A percentile compares a stretch with the other conserved stretches of the same genome.
These are phyloP conservation scores for Clitopilus hobsonii DNA, from an alignment of 768 basidiomycete species.

Conservation along the genomic window DNA sequence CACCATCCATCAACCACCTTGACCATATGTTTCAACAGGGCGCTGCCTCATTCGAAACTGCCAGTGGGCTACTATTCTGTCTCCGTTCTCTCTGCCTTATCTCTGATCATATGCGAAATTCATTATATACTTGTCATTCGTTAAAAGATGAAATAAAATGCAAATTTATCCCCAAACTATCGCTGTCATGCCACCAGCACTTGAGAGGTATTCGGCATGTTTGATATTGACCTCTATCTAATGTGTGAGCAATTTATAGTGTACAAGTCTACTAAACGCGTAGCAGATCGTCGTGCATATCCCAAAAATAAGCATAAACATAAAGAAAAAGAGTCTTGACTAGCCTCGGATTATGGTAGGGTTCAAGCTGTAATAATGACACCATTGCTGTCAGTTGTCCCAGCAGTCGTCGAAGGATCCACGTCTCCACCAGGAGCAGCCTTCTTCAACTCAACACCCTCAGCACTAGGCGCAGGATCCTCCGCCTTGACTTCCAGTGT, in stretches of 20 bases:
- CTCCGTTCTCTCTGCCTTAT: background rate
- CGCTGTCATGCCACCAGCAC: background rate
- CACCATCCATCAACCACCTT: too few species aligned
- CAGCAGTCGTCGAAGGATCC: background rate
- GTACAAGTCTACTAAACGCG: background rate
- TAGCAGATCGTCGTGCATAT: background rate
- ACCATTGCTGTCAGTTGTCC: background rate
- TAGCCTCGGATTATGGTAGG: too few species aligned
- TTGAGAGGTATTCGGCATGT: background rate
- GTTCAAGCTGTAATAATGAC: background rate
- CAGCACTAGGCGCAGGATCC: conserved; percentile 16
- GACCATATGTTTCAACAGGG: background rate
- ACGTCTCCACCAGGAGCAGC: background rate
- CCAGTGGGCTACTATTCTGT: background rate
- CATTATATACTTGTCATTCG: background rate
- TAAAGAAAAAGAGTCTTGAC: too few species aligned
- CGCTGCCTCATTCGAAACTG: background rate
- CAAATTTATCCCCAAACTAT: background rate
- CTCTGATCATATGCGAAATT: too few species aligned
- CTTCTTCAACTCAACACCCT: conserved; percentile 17
- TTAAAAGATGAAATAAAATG: background rate
- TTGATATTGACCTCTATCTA: background rate
- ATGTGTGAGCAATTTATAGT: background rate
- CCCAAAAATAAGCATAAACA: background rate
- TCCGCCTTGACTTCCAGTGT: conserved; percentile 22